Conservation (phyloP, 768 basidiomycete genomes). For the Amanita brunnescens region DNA sequence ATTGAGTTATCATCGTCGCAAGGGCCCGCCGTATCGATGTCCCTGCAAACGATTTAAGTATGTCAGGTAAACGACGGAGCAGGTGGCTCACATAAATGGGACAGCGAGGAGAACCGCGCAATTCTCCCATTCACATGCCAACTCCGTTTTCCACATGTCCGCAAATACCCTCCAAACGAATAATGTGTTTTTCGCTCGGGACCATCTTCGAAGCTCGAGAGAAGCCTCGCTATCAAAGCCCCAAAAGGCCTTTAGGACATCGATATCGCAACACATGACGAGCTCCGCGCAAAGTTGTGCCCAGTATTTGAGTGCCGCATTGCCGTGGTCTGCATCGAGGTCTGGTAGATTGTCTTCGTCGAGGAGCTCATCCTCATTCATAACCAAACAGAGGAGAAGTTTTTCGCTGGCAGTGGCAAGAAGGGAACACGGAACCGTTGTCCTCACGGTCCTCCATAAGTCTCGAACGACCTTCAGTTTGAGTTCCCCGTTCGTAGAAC, state of each 20-base stretch:
- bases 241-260: slow-evolving; percentile 50
- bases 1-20: slow-evolving; percentile 40
- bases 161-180: slow-evolving; percentile 51
- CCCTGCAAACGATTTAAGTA: slow-evolving; percentile 19
- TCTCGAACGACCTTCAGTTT: slow-evolving; percentile 50
- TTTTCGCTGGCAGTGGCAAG: slow-evolving; percentile 36
- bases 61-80: slow-evolving; percentile 6
- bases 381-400: slow-evolving; percentile 41
- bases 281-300: slow-evolving; percentile 50
- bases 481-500: slow-evolving; percentile 28
- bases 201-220: slow-evolving; percentile 21
- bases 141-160: slow-evolving; percentile 44
- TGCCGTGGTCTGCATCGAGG: neutral
- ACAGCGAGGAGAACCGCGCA: slow-evolving; percentile 44
- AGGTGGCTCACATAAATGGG: slow-evolving; percentile 50
- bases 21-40: slow-evolving; percentile 42
- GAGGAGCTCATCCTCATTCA: slow-evolving; percentile 37
- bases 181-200: slow-evolving; percentile 31
- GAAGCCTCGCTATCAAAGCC: slow-evolving; percentile 18
- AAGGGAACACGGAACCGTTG: slow-evolving; percentile 30
- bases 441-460: slow-evolving; percentile 46
- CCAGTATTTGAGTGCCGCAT: slow-evolving; percentile 46
- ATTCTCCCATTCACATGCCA: slow-evolving; percentile 43
- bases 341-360: slow-evolving; percentile 25
- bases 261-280: slow-evolving; percentile 35